A percentile compares a stretch with the other conserved stretches of the same genome.
Conservation (phyloP, 2,329 filamentous ascomycete genomes). For the Pseudogymnoascus sp. region DNA sequence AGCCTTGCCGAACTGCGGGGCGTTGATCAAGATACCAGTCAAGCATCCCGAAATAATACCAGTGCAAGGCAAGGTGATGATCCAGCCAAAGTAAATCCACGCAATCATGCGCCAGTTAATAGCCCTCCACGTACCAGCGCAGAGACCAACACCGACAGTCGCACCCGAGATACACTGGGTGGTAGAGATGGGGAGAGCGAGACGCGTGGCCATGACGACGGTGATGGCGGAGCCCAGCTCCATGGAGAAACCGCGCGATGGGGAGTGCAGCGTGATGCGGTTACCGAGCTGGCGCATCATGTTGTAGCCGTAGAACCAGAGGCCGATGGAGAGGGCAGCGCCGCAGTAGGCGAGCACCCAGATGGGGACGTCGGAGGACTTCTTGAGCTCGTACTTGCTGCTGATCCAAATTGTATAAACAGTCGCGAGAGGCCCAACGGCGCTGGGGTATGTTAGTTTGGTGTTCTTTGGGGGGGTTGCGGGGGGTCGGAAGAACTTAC, state of each 20-base stretch:
- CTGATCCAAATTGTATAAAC: conserved; percentile 52
- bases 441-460: conserved; percentile 25
- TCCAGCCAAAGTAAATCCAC: conserved; percentile 52
- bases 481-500: too few relatives aligned
- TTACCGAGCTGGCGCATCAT: conserved; percentile 57
- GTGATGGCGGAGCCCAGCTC: conserved; percentile 54
- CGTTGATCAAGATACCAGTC: conserved; percentile 55
- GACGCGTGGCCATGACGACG: conserved; percentile 53
- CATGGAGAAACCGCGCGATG: conserved; percentile 50
- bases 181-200: conserved; percentile 54
- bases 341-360: conserved; percentile 45
- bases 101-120: conserved; percentile 56
- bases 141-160: neutral
- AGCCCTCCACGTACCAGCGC: conserved; percentile 24
- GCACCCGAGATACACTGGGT: conserved; percentile 5
- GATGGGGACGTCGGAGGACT: conserved; percentile 39
- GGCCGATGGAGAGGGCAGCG: conserved; percentile 37
- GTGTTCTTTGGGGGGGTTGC: conserved; percentile 22
- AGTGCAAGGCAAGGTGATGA: conserved; percentile 49
- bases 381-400: conserved; percentile 31
- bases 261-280: conserved; percentile 53
- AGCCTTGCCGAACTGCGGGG: conserved; percentile 38
- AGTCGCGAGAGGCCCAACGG: conserved; percentile 53
- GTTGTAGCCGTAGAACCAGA: conserved; percentile 51
- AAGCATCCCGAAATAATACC: conserved; percentile 49